phyloP scores from a whole-genome alignment of 164 flowering plant genomes.

The Vitis amurensis region DNA sequence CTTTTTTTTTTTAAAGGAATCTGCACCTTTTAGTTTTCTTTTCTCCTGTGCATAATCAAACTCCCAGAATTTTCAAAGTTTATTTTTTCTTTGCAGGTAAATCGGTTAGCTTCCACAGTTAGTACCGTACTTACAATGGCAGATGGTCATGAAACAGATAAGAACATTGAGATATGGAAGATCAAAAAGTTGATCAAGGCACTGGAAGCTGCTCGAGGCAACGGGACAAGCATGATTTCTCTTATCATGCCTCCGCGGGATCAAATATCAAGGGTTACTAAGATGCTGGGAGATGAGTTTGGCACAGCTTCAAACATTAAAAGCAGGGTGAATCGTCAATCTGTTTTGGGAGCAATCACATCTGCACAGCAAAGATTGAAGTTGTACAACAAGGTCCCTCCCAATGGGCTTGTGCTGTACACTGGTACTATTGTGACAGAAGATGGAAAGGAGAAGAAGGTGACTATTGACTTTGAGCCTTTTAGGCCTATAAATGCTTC shows the following conservation, averaged over 20 bases:
- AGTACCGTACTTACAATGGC: conserved; percentile 13
- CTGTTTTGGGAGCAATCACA: conserved; percentile 39
- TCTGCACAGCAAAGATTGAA: conserved; percentile 43
- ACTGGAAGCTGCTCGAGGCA: conserved; percentile 38
- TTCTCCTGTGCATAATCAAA: no score
- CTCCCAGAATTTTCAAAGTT: no score
- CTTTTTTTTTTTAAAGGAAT: no score
- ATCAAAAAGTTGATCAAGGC: conserved; percentile 39
- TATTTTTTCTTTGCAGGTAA: no score
- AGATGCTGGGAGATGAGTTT: conserved; percentile 52
- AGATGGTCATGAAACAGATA: conserved; percentile 31
- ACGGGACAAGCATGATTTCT: conserved; percentile 44
- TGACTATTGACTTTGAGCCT: conserved; percentile 44
- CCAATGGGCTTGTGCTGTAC: conserved; percentile 41
- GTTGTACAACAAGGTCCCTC: conserved; percentile 42
- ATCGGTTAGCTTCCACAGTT: no score
- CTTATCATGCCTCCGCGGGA: conserved; percentile 44
- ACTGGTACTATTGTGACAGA: conserved; percentile 41
- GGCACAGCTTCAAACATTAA: conserved; percentile 56
- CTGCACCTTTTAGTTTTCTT: no score
- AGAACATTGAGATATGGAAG: conserved; percentile 41
- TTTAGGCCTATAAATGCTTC: conserved; percentile 41
- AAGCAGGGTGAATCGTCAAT: conserved; percentile 48
- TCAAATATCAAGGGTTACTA: conserved; percentile 46
- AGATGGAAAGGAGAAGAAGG: conserved; percentile 44